phyloP scores from a whole-genome alignment of 2,329 filamentous ascomycete species.

The Apiospora aurea region DNA sequence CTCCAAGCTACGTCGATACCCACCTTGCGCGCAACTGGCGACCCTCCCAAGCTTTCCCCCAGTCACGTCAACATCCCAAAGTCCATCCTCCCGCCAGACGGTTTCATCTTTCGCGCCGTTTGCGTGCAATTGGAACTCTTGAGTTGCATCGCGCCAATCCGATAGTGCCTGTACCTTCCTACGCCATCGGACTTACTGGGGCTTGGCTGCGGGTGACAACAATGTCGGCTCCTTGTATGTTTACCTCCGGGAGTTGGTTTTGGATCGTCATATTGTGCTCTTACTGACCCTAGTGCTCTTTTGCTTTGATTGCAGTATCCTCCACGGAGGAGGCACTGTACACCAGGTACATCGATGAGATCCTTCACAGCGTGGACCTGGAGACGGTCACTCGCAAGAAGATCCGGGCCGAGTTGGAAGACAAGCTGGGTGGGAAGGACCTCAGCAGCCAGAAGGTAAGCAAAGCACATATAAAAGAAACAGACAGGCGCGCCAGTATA shows the following conservation, averaged over 20 bases:
- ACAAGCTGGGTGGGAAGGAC: slow-evolving; percentile 62
- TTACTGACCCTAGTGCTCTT: slow-evolving; percentile 8
- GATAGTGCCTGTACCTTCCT: neutral
- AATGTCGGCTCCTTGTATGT: slow-evolving; percentile 19
- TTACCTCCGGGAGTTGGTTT: neutral
- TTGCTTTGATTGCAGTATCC: slow-evolving; percentile 49
- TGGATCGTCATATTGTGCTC: neutral
- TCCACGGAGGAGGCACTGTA: slow-evolving; percentile 59
- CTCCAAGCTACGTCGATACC: slow-evolving; percentile 18
- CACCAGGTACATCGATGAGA: slow-evolving; percentile 66
- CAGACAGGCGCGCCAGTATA: neutral
- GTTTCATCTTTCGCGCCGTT: slow-evolving; percentile 12
- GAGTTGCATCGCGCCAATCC: slow-evolving; percentile 5
- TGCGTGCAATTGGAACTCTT: neutral
- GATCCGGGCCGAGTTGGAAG: slow-evolving; percentile 64
- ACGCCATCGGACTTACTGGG: slow-evolving; percentile 15
- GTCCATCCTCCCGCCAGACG: neutral
- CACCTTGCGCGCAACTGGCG: neutral
- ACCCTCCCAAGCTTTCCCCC: neutral
- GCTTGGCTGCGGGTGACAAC: slow-evolving; percentile 20
- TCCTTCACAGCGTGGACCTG: slow-evolving; percentile 64
- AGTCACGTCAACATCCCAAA: slow-evolving; percentile 14
- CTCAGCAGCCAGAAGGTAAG: slow-evolving; percentile 65
- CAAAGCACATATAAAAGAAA: slow-evolving; percentile 25
- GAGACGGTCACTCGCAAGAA: slow-evolving; percentile 70